These are phyloP conservation scores for Umbelopsis sp. DNA, from an alignment of 192 early-diverging fungal genomes.

Conservation along the genomic window DNA sequence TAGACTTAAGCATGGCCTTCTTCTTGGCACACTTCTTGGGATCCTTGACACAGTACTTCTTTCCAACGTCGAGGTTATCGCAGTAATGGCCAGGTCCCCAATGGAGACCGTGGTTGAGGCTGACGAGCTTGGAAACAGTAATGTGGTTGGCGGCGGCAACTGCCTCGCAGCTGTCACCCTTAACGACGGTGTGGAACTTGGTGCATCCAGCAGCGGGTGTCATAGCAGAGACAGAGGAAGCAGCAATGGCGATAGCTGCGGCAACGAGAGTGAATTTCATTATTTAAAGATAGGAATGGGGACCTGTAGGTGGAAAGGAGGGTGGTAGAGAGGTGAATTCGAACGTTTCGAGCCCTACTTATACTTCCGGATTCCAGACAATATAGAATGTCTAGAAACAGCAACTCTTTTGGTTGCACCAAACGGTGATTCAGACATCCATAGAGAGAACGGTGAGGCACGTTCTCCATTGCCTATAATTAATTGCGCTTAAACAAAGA, in stretches of 20 bases:
- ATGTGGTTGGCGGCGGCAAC: constrained; percentile 7
- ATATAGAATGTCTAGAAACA: constrained; percentile 4
- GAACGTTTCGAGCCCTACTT: background rate
- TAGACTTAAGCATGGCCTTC: background rate
- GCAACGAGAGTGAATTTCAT: constrained; percentile 38
- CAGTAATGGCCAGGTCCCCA: constrained; percentile 15
- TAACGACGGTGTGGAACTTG: background rate
- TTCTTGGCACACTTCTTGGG: constrained; percentile 7
- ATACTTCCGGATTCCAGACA: background rate
- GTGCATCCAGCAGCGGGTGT: constrained; percentile 1
- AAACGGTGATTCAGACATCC: constrained; percentile 5
- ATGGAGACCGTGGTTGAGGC: constrained; percentile 13
- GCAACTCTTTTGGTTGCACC: background rate
- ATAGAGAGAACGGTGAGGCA: background rate
- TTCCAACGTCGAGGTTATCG: constrained; percentile 6
- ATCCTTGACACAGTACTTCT: constrained; percentile 25
- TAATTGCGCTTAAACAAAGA: background rate
- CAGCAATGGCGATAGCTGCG: constrained; percentile 25
- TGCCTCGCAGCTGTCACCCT: constrained; percentile 14
- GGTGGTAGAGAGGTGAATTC: constrained; percentile 12
- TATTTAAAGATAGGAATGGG: constrained; percentile 19
- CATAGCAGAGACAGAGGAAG: constrained; percentile 10
- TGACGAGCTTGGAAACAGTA: background rate
- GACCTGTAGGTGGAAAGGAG: constrained; percentile 16
- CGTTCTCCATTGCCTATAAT: constrained; percentile 13